Base-by-base conservation (phyloP, 2,329 filamentous ascomycete genomes). In the Hymenoscyphus linearis region DNA sequence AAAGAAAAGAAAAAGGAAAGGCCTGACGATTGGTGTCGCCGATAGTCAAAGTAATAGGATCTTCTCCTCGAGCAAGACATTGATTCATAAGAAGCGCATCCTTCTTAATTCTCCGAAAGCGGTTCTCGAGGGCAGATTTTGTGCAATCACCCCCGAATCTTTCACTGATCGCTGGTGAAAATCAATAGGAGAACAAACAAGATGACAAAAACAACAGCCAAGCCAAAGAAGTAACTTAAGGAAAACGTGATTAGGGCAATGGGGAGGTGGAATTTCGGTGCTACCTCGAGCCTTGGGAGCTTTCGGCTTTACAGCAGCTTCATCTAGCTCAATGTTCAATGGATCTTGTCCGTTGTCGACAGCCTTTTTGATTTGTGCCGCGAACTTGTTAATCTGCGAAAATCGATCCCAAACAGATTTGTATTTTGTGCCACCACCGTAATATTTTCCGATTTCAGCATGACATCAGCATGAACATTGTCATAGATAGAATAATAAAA, bases 101-200 rank as follows among this genome's bases (percentile, higher is more conserved):
- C 52, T 71, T 68, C 66, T 76, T 77, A 64, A 77, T 68, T 14
- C 72, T 71, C n/a, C 75, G 72, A 50, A 77, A 69, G 40, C 76
- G 71, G 56, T 77, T 76, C 22, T 77, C 72, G 31, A 77, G 61
- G 9, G 75, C 69, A 55, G 70, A 70, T 3, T 60, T 66, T 4
- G 75, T 75, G 6, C 70, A 69, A 52, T 73, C 73, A 12, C 71
- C 69, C 27, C 76, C 76, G 59, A 70, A 70, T 50, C 64, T 53
- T 13, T 40, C 56, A 22, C 64, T 57, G 12, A 68, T 67, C 12
- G 63, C 71, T 70, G 64, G 55, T 27, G 31, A 47, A 55, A 27
- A 71, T 66, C 66, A 65, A 66, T 50, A 67, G 57, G 44, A 22
- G 57, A 26, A 64, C 40, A 4, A 10, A 37, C 35, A 14, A 47